Conservation (phyloP, 768 basidiomycete genomes). For the Tylopilus rubrobrunneus region DNA sequence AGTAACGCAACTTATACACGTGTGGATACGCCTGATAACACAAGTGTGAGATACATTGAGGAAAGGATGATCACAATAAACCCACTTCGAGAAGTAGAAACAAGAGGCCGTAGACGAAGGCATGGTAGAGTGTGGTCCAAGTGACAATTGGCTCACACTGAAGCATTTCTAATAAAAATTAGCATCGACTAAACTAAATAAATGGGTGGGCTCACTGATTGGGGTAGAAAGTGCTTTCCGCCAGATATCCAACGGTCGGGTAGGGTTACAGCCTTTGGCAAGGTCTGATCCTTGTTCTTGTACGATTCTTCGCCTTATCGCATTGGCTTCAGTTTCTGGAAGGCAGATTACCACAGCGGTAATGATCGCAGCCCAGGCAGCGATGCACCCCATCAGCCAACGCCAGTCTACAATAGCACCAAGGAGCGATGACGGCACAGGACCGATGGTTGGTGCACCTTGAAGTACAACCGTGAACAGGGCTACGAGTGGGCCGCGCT, state of each 20-base stretch:
- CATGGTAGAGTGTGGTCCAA: slow-evolving; percentile 24
- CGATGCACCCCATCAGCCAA: slow-evolving; percentile 20
- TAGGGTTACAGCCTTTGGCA: neutral
- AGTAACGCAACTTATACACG: slow-evolving; percentile 18
- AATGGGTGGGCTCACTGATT: slow-evolving; percentile 8
- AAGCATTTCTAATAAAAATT: slow-evolving; percentile 13
- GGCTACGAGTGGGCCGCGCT: slow-evolving; percentile 22
- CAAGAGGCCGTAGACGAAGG: slow-evolving; percentile 23
- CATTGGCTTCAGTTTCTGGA: slow-evolving; percentile 20
- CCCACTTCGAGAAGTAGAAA: slow-evolving; percentile 25
- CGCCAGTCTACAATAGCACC: slow-evolving; percentile 20
- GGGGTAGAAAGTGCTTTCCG: slow-evolving; percentile 12
- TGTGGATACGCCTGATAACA: slow-evolving; percentile 20
- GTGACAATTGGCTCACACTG: slow-evolving; percentile 21
- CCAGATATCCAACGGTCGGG: slow-evolving; percentile 6
- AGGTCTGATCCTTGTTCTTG: neutral
- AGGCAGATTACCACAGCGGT: slow-evolving; percentile 12
- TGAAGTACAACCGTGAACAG: slow-evolving; percentile 24
- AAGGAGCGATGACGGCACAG: slow-evolving; percentile 24
- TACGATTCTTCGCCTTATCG: slow-evolving; percentile 14
- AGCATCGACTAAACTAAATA: neutral
- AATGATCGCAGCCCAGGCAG: slow-evolving; percentile 17
- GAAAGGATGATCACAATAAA: neutral
- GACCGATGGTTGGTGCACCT: slow-evolving; percentile 25
- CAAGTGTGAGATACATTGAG: too few species aligned